Evolutionary conservation across 2,329 filamentous ascomycete species (phyloP).

Genomic region (Apiospora pterosperma): DNA sequence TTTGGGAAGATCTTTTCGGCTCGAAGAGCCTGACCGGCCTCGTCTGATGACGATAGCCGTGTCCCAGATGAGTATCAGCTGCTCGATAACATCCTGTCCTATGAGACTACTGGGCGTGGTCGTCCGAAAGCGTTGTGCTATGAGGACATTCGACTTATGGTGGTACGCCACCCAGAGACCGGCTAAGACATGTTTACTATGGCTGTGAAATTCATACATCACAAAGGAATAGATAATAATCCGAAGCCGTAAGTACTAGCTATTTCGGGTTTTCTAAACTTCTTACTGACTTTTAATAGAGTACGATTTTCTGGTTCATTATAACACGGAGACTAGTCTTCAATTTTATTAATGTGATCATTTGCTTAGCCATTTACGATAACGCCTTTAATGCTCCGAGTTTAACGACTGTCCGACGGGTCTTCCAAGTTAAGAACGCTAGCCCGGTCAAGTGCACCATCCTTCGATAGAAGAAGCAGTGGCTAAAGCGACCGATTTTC

Average conservation of each 20-base stretch:
- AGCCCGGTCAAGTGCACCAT: not conserved
- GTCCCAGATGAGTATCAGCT: constrained; percentile 17
- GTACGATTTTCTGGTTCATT: constrained; percentile 16
- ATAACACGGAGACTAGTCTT: not conserved
- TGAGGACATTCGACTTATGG: constrained; percentile 27
- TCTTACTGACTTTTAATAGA: constrained; percentile 12
- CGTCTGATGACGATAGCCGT: constrained; percentile 10
- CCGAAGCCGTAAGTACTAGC: constrained; percentile 22
- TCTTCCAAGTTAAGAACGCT: not conserved
- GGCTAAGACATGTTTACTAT: constrained; percentile 19
- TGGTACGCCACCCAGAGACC: constrained; percentile 21
- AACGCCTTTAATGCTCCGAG: not conserved
- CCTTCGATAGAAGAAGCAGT: not conserved
- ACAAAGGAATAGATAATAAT: constrained; percentile 26
- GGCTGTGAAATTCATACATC: constrained; percentile 26
- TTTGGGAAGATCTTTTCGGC: constrained; percentile 20
- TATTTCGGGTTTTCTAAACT: not conserved
- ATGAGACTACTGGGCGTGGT: constrained; percentile 16
- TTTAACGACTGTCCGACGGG: not conserved
- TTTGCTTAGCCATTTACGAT: not conserved
- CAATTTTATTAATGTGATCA: not conserved
- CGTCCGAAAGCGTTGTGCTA: constrained; percentile 27
- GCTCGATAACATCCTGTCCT: constrained; percentile 12
- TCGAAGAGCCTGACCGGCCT: constrained; percentile 11
- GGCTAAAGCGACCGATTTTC: constrained; percentile 3